Base-by-base conservation (phyloP, 805 yeast genomes). In the Zygosaccharomyces rouxii region DNA sequence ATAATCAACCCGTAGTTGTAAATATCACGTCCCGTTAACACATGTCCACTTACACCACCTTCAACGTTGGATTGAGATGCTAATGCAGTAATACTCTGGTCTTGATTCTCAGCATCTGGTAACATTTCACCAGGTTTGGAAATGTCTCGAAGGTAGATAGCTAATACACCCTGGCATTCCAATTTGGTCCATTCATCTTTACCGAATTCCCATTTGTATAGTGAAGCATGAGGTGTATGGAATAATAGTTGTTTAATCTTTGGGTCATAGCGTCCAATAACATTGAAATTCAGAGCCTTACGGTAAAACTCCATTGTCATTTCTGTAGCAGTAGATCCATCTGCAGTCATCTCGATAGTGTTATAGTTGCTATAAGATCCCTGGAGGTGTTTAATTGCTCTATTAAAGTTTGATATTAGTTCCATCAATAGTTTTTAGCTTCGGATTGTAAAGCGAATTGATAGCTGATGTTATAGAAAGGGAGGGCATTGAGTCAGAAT, bases 211-310 rank as follows among this genome's bases (percentile, higher is more conserved):
- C 78, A 85, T 59, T 80, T 78, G 64, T 84, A 86, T 14, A 84
- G 72, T 28, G 84, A 86, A 48, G 86, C 81, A 62, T 84, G 87
- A 13, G 90, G 80, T 2, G 90, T 78, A 45, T 81, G 77, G 58
- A 79, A 83, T 37, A 84, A 67, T 26, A 86, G 71, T 60, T 83
- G 87, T 48, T 83, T 80, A 42, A 84, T 79, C 53, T 74, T 73
- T 0, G 90, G 86, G 55, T 86, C 95, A 59, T 86, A 86, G 51
- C 89, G 75, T 21, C 85, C 83, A 26, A 86, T 83, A 45, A 86
- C 90, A 61, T 85, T 86, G 68, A 78, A 85, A 42, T 86, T 84
- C 41, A 86, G 68, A 0, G 90, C 84, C 52, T 79, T 80, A 44
- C 81, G 75, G 59, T 81, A 86, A 19, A 85, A 75, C 44, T 81